Conservation (phyloP, 148 eudicot genomes). For the Suaeda aralocaspica region DNA sequence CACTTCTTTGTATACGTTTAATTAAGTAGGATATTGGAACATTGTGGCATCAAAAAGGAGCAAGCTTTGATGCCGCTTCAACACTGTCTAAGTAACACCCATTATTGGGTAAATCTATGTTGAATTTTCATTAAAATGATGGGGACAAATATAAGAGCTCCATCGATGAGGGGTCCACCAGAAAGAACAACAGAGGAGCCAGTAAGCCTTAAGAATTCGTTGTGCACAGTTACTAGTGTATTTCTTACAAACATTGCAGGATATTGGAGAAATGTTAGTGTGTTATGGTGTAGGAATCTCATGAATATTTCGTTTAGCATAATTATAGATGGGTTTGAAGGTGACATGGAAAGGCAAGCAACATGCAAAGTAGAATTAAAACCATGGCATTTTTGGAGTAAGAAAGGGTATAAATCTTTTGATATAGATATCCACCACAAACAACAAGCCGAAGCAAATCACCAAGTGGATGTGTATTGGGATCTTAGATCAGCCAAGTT, state of each 20-base stretch:
- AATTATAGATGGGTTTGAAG: constrained; percentile 50
- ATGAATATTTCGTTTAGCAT: constrained; percentile 55
- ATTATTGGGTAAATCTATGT: too few species aligned
- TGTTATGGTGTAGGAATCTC: constrained; percentile 61
- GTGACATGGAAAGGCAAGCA: constrained; percentile 28
- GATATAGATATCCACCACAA: constrained; percentile 42
- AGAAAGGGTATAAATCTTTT: constrained; percentile 65
- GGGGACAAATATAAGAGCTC: constrained; percentile 22
- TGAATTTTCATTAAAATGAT: too few species aligned
- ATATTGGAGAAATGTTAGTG: constrained; percentile 69
- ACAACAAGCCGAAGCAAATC: constrained; percentile 3
- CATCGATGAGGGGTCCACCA: constrained; percentile 33
- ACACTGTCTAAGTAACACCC: too few species aligned
- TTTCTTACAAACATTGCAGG: constrained; percentile 64
- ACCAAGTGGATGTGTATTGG: constrained; percentile 68
- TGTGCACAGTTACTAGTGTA: constrained; percentile 48
- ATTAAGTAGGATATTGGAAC: too few species aligned
- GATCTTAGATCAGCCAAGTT: constrained; percentile 76
- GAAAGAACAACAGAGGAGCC: constrained; percentile 41
- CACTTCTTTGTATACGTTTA: too few species aligned
- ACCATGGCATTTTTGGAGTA: constrained; percentile 93
- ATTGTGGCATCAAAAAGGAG: too few species aligned
- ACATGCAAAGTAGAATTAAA: constrained; percentile 82
- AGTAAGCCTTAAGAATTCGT: constrained; percentile 35
- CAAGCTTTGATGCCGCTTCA: too few species aligned